Base-by-base conservation (phyloP, 2,329 filamentous ascomycete species). In the Ophiostoma angusticollis region DNA sequence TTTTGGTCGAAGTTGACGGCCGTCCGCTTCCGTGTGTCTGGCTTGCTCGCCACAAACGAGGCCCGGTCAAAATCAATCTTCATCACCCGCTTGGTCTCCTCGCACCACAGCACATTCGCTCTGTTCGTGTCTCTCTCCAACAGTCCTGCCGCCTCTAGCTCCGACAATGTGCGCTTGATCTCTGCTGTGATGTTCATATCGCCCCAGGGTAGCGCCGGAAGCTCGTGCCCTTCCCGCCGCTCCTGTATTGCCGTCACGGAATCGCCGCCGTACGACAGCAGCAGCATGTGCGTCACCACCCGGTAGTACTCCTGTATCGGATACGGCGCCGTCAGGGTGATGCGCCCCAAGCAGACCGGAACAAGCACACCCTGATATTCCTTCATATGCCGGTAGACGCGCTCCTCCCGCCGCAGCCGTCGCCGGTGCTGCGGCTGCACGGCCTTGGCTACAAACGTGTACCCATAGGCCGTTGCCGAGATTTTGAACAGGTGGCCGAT, bases 241-340 rank as follows among this genome's bases (percentile, higher is more conserved):
- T 13, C 13, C 17, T 31, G 9, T 9, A 23, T 18, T 2, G 9
- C 17, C 30, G n/a, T 12, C 18, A 39, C 23, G 13, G 12, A 28
- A 30, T 40, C 31, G 33, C 39, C 39, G n/a, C 23, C 34, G n/a
- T 41, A 31, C 17, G 39, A 32, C 39, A 37, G 11, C 4, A 37
- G 25, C 29, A 41, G 23, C 34, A 41, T 21, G 16, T 37, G 23
- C 16, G 34, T 6, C 33, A 41, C n/a, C 3, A 21, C 28, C 12
- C 3, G 12, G n/a, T 28, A 41, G 5, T 3, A 5, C 12, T 21
- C 23, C 21, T 5, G 18, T 21, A 36, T 9, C 11, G 39, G 39
- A n/a, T 37, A 41, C 6, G 34, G 21, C 17, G 21, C 29, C 7
- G 16, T 7, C 17, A 41, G 28, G 4, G 31, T 12, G 9, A 41